Evolutionary conservation across 2,329 filamentous ascomycete species (phyloP).

Genomic region (Neodidymelliopsis sp.): DNA sequence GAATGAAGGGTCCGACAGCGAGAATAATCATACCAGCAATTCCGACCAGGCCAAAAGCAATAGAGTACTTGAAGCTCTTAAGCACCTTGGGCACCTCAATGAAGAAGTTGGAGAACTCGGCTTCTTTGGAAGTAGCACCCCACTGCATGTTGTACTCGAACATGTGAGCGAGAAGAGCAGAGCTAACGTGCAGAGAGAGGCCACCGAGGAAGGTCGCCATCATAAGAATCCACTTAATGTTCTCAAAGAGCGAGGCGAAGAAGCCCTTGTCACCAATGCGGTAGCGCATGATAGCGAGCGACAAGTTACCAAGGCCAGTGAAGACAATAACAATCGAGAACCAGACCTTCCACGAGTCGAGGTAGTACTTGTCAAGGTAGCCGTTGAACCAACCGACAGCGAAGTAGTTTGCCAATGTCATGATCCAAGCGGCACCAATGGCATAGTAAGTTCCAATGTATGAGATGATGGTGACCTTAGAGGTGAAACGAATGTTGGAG

Average conservation of each 20-base stretch:
- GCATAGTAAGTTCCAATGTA: constrained; percentile 76
- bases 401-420: constrained; percentile 73
- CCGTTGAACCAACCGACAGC: constrained; percentile 74
- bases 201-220: constrained; percentile 83
- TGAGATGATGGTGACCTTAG: constrained; percentile 73
- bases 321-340: constrained; percentile 67
- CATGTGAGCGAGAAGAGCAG: constrained; percentile 81
- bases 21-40: constrained; percentile 70
- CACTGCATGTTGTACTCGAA: constrained; percentile 85
- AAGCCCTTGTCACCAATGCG: constrained; percentile 63
- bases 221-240: constrained; percentile 68
- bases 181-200: constrained; percentile 78
- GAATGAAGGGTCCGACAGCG: constrained; percentile 69
- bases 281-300: constrained; percentile 68
- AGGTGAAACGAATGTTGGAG: constrained; percentile 67
- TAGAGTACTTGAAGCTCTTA: constrained; percentile 78
- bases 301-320: constrained; percentile 65
- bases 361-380: constrained; percentile 79
- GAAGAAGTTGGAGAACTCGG: constrained; percentile 83
- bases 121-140: constrained; percentile 84
- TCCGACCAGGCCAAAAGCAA: constrained; percentile 67
- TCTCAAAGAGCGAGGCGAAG: constrained; percentile 60
- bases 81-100: constrained; percentile 82
- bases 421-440: constrained; percentile 69
- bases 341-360: constrained; percentile 70